Conservation (phyloP, 495 filamentous ascomycete species). For the Cryomyces minteri region DNA sequence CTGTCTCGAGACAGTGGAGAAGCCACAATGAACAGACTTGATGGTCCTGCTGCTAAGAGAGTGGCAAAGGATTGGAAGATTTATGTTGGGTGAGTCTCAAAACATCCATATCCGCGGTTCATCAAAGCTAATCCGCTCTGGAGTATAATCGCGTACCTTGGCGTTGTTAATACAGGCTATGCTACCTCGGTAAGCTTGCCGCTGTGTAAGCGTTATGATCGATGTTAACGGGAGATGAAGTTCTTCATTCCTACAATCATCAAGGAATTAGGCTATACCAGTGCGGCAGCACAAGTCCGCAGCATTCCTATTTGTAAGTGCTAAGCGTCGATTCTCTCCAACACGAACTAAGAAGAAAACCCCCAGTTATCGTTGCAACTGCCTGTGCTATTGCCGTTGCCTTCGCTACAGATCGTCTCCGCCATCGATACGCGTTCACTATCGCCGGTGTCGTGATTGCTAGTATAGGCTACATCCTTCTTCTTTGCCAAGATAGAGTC, state of each 20-base stretch:
- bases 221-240: constrained; percentile 6
- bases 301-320: constrained; percentile 18
- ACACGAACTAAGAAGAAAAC: not conserved
- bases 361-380: not conserved
- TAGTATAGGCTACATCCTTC: constrained; percentile 17
- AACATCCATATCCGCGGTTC: no score
- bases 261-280: constrained; percentile 9
- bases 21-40: constrained; percentile 24
- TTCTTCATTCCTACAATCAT: constrained; percentile 20
- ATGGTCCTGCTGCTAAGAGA: constrained; percentile 14
- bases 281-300: constrained; percentile 13
- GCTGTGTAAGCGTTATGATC: no score
- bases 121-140: not conserved
- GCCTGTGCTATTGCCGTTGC: constrained; percentile 5
- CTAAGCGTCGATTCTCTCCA: constrained; percentile 7
- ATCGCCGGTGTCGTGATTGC: constrained; percentile 16
- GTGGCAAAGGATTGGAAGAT: constrained; percentile 18
- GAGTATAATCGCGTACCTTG: constrained; percentile 15
- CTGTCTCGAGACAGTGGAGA: constrained; percentile 18
- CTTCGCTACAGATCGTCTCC: constrained; percentile 13
- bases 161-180: constrained; percentile 16
- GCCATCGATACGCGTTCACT: constrained; percentile 20
- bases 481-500: constrained; percentile 14
- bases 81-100: not conserved
- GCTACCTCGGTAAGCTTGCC: constrained; percentile 12